These are phyloP conservation scores for Trypanosoma melophagium DNA, from an alignment of 208 protist genomes.

Conservation along the genomic window DNA sequence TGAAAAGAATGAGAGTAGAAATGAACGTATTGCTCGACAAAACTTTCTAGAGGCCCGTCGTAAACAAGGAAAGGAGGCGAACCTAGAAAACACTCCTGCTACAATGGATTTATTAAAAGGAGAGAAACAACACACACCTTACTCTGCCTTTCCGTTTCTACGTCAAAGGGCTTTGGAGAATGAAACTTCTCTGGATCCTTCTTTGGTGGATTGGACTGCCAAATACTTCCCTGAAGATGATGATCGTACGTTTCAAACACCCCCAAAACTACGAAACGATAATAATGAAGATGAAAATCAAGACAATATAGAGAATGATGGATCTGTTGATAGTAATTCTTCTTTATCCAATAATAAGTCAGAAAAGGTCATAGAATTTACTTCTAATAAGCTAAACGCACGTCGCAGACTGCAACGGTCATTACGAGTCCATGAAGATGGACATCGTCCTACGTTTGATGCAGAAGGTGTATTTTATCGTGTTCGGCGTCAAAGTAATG, in stretches of 20 bases:
- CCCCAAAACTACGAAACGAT: conserved; percentile 55
- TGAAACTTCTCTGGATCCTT: conserved; percentile 73
- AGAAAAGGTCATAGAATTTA: neutral
- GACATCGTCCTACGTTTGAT: conserved; percentile 79
- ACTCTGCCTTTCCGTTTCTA: conserved; percentile 84
- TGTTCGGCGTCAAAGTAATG: conserved; percentile 54
- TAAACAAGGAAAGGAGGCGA: conserved; percentile 46
- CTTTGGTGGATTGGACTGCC: conserved; percentile 89
- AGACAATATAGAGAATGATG: conserved; percentile 1
- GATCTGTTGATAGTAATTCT: conserved; percentile 4
- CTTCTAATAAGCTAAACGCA: conserved; percentile 30
- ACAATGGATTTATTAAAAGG: conserved; percentile 40
- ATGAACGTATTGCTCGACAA: conserved; percentile 3
- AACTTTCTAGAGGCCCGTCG: conserved; percentile 44
- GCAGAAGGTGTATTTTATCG: conserved; percentile 87
- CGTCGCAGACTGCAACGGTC: conserved; percentile 67
- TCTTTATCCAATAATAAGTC: conserved; percentile 1
- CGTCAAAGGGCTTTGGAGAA: conserved; percentile 76
- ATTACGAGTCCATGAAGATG: conserved; percentile 73
- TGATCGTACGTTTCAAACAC: conserved; percentile 57
- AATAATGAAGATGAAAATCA: neutral
- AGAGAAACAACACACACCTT: conserved; percentile 23
- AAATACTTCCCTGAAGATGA: conserved; percentile 88
- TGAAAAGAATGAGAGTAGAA: neutral
- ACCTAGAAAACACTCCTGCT: conserved; percentile 59